Percentiles rank a stretch among this genome's conserved stretches.
Evolutionary conservation across 2,329 filamentous ascomycete species (phyloP).

Genomic region (Fusarium avenaceum): DNA sequence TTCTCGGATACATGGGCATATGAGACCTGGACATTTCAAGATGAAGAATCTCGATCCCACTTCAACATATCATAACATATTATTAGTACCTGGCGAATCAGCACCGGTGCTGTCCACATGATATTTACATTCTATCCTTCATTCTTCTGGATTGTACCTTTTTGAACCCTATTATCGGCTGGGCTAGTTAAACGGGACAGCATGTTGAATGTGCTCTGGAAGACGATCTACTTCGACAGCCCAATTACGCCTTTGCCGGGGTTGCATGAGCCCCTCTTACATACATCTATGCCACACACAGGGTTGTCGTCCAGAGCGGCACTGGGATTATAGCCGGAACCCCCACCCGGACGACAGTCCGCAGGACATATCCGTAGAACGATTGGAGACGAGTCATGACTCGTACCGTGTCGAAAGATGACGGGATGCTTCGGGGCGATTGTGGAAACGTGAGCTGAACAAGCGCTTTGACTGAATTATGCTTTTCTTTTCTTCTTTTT

Average conservation of each 20-base stretch:
- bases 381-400: constrained; percentile 30
- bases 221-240: constrained; percentile 5
- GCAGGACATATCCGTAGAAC: constrained; percentile 9
- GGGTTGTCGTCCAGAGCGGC: constrained; percentile 8
- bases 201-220: constrained; percentile 15
- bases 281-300: constrained; percentile 3
- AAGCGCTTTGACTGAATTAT: constrained; percentile 28
- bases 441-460: constrained; percentile 25
- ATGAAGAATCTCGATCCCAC: constrained; percentile 3
- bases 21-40: constrained; percentile 7
- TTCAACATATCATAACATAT: constrained; percentile 7
- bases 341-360: constrained; percentile 4
- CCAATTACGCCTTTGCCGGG: neutral
- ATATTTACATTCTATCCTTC: neutral
- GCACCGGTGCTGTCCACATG: neutral
- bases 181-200: constrained; percentile 9
- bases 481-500: constrained; percentile 7
- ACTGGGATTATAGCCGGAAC: constrained; percentile 6
- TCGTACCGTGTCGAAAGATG: constrained; percentile 15
- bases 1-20: constrained; percentile 15
- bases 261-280: neutral
- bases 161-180: constrained; percentile 7
- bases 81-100: constrained; percentile 4
- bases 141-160: constrained; percentile 17
- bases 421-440: constrained; percentile 16